Evolutionary conservation across 2,329 filamentous ascomycete species (phyloP), one percentile per base, ranked within the genome.

Genomic region (Ceratocystis diversiconidia): DNA sequence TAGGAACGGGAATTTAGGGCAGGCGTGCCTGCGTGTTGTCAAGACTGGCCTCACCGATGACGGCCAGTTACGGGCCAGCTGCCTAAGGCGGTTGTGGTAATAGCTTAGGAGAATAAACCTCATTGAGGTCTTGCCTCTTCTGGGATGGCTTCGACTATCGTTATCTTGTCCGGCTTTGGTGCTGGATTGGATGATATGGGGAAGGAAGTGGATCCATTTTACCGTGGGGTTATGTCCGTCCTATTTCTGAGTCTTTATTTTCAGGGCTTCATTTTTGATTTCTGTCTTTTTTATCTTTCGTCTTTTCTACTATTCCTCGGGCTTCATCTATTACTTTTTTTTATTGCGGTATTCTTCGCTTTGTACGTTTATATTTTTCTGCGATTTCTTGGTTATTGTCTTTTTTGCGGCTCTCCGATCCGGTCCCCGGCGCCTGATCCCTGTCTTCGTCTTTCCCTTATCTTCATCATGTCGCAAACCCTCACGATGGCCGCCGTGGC

Each of bases 401-500:
- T 59, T 19, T 59, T 59, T 10, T 32, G 30, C 28, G 52, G 5
- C 15, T 17, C 28, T 59, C 28, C 52, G 52, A 59, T 30, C 52
- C 52, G 25, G 6, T 59, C 52, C n/a, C 25, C 46, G 8, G 30
- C 52, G 22, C 19, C 19, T 10, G 48, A 52, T 17, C 48, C 46
- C 46, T 8, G 44, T 52, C 17, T 44, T 28, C 12, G 15, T 46
- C 43, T 41, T n/a, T 62, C 12, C 25, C 36, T 17, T 17, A 7
- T 52, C 25, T 25, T 52, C 36, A 61, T 22, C 36, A 67, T 67
- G 66, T 67, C 66, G 19, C 66, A 67, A 52, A 67, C 66, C 15
- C 66, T 67, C n/a, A 67, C 66, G 1, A 28, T 67, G 44, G 63
- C 63, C 15, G 66, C 66, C 32, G 63, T 67, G 50, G 44, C 59